phyloP scores from a whole-genome alignment of 2,329 filamentous ascomycete species.

The Thelonectria discophora region DNA sequence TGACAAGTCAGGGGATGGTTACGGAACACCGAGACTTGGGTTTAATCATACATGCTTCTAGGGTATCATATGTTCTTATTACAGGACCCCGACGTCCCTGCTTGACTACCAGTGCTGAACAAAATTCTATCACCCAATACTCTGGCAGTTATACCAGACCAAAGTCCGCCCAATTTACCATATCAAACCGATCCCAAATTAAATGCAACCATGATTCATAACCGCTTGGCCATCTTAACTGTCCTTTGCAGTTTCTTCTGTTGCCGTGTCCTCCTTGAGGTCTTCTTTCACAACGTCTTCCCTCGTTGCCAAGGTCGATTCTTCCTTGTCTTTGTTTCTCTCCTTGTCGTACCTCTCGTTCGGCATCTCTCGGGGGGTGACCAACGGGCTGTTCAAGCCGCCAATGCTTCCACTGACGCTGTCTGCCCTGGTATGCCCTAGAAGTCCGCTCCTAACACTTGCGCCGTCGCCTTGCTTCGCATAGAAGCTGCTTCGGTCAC shows the following conservation, averaged over 20 bases:
- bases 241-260: constrained; percentile 21
- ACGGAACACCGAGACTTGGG: neutral
- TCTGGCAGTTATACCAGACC: constrained; percentile 22
- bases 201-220: constrained; percentile 35
- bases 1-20: too few species aligned
- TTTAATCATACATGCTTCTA: constrained; percentile 21
- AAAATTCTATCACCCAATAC: constrained; percentile 35
- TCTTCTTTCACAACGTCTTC: neutral
- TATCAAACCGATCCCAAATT: constrained; percentile 26
- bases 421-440: constrained; percentile 82
- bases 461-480: constrained; percentile 75
- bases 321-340: constrained; percentile 44
- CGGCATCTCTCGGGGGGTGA: constrained; percentile 61
- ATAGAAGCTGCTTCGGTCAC: constrained; percentile 85
- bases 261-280: neutral
- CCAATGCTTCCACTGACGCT: constrained; percentile 82
- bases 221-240: constrained; percentile 15
- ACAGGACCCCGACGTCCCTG: constrained; percentile 30
- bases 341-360: constrained; percentile 47
- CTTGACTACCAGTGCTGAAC: constrained; percentile 33
- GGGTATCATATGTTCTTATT: constrained; percentile 46
- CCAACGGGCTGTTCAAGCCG: constrained; percentile 68
- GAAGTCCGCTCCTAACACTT: constrained; percentile 79
- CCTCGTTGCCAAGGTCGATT: constrained; percentile 18
- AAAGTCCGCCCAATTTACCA: constrained; percentile 11